Percentiles rank a stretch among this genome's conserved stretches.
Evolutionary conservation across 495 filamentous ascomycete species (phyloP).

Genomic region (Tuber umbilicatum): DNA sequence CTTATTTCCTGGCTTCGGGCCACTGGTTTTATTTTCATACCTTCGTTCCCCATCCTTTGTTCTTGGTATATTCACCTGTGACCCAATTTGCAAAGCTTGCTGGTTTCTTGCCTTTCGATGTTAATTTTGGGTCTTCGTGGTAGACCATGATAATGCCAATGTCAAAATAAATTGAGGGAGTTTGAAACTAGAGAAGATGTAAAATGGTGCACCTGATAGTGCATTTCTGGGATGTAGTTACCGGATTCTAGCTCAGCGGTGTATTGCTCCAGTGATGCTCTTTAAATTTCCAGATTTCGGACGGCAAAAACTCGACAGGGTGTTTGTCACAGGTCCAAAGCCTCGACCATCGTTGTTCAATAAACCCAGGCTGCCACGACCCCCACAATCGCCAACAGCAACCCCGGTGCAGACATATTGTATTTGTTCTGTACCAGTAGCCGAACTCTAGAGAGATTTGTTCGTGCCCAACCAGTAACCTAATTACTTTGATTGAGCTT

Average conservation of each 20-base stretch:
- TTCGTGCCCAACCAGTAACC: no score
- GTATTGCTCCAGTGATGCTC: background rate
- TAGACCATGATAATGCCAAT: background rate
- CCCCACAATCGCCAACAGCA: no score
- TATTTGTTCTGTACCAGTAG: no score
- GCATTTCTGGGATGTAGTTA: background rate
- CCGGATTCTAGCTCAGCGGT: background rate
- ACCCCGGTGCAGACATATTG: no score
- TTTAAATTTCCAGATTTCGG: background rate
- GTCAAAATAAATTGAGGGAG: background rate
- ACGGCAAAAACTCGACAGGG: no score
- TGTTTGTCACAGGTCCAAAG: no score
- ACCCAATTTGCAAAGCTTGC: background rate
- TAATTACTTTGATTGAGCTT: no score
- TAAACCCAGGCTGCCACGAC: no score
- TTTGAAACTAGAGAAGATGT: background rate
- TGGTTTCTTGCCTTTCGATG: background rate
- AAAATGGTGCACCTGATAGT: background rate
- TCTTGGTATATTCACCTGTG: background rate
- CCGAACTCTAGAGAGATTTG: no score
- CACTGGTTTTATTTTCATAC: background rate
- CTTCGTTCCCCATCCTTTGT: background rate
- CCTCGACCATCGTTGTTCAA: no score
- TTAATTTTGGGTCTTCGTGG: background rate
- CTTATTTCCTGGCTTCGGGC: background rate